Evolutionary conservation across 495 filamentous ascomycete species (phyloP), one percentile per base, ranked within the genome.

Genomic region (Aspergillus indologenus): DNA sequence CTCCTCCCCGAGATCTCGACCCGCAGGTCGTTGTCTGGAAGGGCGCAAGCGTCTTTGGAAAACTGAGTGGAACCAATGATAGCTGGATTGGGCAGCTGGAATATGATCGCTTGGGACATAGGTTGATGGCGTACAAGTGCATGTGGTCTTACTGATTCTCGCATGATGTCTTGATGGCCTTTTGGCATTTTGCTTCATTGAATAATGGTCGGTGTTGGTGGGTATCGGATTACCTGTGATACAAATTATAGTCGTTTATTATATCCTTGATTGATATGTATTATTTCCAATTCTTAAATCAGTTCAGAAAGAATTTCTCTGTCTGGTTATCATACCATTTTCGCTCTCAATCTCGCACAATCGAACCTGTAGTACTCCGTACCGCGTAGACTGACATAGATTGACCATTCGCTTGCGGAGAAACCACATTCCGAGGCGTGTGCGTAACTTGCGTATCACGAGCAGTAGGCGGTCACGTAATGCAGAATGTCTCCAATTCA

Each of bases 1-100:
- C 85, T 17, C 92, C 91, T 40, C 95, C 94, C 1, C 74, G 94
- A 60, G 94, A 98, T 65, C 83, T 98, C 68, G 94, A 98, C 69
- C 89, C 91, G 21, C 91, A 96, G 69, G 92, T 96, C 6, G 89
- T 98, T 29, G 88, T 89, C 7, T 98, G 94, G 94, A 98, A 98
- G 80, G 94, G 94, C 1, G 95, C 89, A 3, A 96, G 92, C 66
- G 90, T 98, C 24, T 98, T 97, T 79, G 92, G 90, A n/a, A 93
- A 96, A 75, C 76, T 98, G 68, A 82, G 73, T 59, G 76, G 79
- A 26, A 90, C 88, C 11, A 96, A 97, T 72, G 95, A 98, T 74
- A 91, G 87, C 71, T 98, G 94, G 94, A 91, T 98, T 62, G 87
- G 87, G 1, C 80, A 84, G 55, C 76, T 87, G 56, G 94, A 98